These are phyloP conservation scores for Phaeoacremonium minimum DNA, from an alignment of 2,329 filamentous ascomycete species.

Conservation along the genomic window DNA sequence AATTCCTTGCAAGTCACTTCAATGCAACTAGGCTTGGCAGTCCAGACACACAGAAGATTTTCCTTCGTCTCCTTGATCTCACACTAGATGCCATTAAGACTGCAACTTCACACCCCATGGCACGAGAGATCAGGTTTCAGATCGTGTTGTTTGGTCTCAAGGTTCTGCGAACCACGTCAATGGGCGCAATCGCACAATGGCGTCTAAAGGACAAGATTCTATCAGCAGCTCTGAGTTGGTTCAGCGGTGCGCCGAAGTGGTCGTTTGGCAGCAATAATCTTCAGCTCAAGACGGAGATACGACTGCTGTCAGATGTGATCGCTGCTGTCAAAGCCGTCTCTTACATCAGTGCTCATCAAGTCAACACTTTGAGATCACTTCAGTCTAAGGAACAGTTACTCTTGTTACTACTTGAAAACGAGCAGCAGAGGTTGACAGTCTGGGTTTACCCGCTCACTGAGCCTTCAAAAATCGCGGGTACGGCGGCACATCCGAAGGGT, in stretches of 20 bases:
- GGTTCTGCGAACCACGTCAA: conserved; percentile 67
- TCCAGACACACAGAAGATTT: conserved; percentile 74
- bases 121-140: conserved; percentile 87
- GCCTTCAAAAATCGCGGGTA: conserved; percentile 34
- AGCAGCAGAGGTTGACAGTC: conserved; percentile 76
- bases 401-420: conserved; percentile 74
- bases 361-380: conserved; percentile 59
- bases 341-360: conserved; percentile 48
- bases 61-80: conserved; percentile 73
- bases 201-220: conserved; percentile 85
- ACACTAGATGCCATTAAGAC: conserved; percentile 72
- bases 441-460: conserved; percentile 83
- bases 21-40: conserved; percentile 87
- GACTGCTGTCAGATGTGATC: conserved; percentile 73
- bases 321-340: conserved; percentile 60
- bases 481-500: conserved; percentile 34
- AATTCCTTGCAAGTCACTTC: conserved; percentile 92
- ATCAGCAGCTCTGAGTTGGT: conserved; percentile 86
- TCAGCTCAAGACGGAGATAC: conserved; percentile 89
- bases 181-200: conserved; percentile 64
- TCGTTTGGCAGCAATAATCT: conserved; percentile 92
- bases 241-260: conserved; percentile 78
- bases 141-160: conserved; percentile 78
- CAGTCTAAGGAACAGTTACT: conserved; percentile 81
- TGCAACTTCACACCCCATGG: conserved; percentile 75